Percentiles rank a stretch among this genome's conserved stretches.
Evolutionary conservation across 177 flowering plant species (phyloP).

Genomic region (Vitis hybrid): DNA sequence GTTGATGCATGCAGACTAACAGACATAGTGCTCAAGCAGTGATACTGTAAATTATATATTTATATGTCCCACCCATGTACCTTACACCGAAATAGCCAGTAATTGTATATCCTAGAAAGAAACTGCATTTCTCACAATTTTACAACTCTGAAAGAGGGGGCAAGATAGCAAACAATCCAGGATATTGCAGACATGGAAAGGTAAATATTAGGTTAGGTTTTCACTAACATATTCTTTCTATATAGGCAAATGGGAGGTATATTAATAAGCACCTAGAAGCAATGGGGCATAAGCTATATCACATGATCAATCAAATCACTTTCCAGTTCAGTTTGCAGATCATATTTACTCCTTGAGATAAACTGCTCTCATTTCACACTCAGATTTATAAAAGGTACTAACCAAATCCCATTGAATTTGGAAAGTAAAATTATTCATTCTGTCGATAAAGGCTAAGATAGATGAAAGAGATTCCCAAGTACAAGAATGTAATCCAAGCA

Average conservation of each 20-base stretch:
- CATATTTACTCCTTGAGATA: neutral
- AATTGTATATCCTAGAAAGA: neutral
- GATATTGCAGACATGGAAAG: neutral
- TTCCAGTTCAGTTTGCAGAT: neutral
- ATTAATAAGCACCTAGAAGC: no score
- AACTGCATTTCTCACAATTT: neutral
- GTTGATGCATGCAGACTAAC: neutral
- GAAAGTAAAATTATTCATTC: neutral
- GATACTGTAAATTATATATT: neutral
- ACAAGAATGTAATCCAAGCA: neutral
- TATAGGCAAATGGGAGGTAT: no score
- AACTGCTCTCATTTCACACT: neutral
- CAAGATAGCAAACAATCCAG: neutral
- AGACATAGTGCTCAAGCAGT: constrained; percentile 1
- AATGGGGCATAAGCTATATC: no score
- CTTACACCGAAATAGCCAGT: neutral
- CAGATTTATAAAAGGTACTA: neutral
- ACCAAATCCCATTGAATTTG: neutral
- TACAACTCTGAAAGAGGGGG: neutral
- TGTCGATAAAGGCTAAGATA: neutral
- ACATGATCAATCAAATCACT: no score
- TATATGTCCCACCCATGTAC: no score
- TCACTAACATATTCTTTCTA: no score
- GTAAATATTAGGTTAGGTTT: neutral
- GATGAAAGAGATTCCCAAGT: neutral